Evolutionary conservation across 768 basidiomycete genomes (phyloP), one percentile per base, ranked within the genome.

Genomic region (Neoboletus subvelutipes): DNA sequence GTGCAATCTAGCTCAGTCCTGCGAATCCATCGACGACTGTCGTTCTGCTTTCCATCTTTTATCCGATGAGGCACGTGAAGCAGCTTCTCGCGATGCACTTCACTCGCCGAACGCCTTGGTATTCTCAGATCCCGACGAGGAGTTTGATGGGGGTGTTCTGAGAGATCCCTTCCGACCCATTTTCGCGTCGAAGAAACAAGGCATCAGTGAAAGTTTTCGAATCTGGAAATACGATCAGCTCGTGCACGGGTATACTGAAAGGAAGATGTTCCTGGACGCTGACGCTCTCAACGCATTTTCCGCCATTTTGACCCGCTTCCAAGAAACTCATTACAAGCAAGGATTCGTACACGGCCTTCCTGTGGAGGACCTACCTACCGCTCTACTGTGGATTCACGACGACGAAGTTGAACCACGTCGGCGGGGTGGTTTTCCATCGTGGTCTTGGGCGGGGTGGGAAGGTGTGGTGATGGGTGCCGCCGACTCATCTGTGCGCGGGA

Each of bases 401-500:
- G 51, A 52, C 13, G 43, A 26, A 15, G 13, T 54, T 26, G 18
- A 37, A 26, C 20, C 56, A 34, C 13, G 43, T 24, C n/a, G 43
- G 18, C 29, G 33, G 56, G 36, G 24, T 40, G 22, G 18, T 6
- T 57, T 53, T 53, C 56, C 56, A 17, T 33, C 52, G 3, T 57
- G 56, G 51, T 29, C 52, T 17, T 57, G 56, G 56, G 20, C 39
- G 18, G 56, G 52, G 24, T 57, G 56, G 56, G 20, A 54, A 13
- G 56, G 51, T 4, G 45, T 1, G 2, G 36, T 26, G 22, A 46
- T 17, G 17, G 51, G 42, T 13, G 41, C 51, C 20, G 41, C 31
- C 17, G 31, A 31, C 15, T 17, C 50, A 13, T 17, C 11, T 15
- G 50, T 48, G 4, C 51, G 51, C 15, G 51, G 51, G 51, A 49